phyloP scores from a whole-genome alignment of 192 early-diverging fungal species.

The Backusella australiensis region DNA sequence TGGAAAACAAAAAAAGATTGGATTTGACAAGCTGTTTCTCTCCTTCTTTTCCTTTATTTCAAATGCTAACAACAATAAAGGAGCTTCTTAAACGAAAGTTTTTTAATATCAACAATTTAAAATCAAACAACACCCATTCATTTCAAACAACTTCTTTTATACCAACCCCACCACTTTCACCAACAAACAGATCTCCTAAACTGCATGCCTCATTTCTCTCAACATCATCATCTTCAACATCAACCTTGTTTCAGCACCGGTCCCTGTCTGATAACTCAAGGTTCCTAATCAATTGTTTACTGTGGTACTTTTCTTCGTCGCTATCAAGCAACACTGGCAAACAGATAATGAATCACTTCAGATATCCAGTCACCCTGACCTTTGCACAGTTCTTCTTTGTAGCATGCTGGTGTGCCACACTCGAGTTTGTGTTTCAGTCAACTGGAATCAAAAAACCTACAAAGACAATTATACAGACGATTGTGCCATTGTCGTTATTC shows the following conservation, averaged over 20 bases:
- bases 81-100: background rate
- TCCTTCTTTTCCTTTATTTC: background rate
- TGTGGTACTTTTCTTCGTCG: constrained; percentile 83
- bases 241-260: background rate
- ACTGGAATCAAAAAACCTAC: constrained; percentile 56
- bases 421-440: constrained; percentile 38
- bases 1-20: background rate
- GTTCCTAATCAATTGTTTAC: constrained; percentile 62
- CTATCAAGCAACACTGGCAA: constrained; percentile 83
- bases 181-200: background rate
- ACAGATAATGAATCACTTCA: constrained; percentile 72
- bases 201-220: background rate
- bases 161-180: background rate
- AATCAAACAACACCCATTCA: background rate
- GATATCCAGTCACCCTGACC: constrained; percentile 81
- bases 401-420: constrained; percentile 53
- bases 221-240: background rate
- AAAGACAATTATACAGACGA: constrained; percentile 53
- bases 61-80: background rate
- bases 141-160: background rate
- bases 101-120: background rate
- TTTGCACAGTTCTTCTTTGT: constrained; percentile 83
- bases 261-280: constrained; percentile 19
- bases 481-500: constrained; percentile 72
- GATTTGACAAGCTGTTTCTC: background rate